Evolutionary conservation across 768 basidiomycete species (phyloP).

Genomic region (Podaxis sp.): DNA sequence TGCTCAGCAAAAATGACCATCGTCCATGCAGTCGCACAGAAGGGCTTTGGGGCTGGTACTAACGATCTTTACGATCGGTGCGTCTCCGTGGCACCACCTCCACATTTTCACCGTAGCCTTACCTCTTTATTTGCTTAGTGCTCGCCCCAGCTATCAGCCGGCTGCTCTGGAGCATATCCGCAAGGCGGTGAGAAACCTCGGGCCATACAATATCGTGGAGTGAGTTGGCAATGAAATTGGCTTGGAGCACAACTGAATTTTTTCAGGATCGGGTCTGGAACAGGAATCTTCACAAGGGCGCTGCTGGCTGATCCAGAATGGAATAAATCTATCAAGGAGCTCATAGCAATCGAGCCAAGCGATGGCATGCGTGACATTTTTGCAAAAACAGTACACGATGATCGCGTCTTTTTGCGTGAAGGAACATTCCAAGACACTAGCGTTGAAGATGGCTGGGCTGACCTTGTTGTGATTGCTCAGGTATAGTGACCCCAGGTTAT

Average conservation of each 20-base stretch:
- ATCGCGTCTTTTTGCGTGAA: constrained; percentile 51
- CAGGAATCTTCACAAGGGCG: constrained; percentile 87
- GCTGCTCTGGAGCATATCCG: constrained; percentile 63
- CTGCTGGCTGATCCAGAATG: constrained; percentile 65
- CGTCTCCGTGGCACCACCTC: constrained; percentile 12
- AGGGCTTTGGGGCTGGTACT: constrained; percentile 77
- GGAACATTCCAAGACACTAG: constrained; percentile 71
- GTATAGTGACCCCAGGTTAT: constrained; percentile 31
- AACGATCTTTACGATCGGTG: constrained; percentile 82
- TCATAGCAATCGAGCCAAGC: constrained; percentile 82
- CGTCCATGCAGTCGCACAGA: constrained; percentile 67
- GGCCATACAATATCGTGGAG: constrained; percentile 68
- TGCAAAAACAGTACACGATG: constrained; percentile 50
- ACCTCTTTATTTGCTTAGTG: constrained; percentile 39
- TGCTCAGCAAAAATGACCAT: constrained; percentile 27
- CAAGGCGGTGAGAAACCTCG: constrained; percentile 34
- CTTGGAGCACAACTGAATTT: constrained; percentile 7
- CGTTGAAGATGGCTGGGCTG: constrained; percentile 69
- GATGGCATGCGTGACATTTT: constrained; percentile 83
- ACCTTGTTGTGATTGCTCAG: constrained; percentile 78
- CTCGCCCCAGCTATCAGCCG: constrained; percentile 80
- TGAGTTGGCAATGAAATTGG: constrained; percentile 31
- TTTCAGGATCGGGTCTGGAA: constrained; percentile 76
- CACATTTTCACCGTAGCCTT: neutral
- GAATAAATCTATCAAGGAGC: constrained; percentile 45